Conservation (phyloP, 2,329 filamentous ascomycete species). For the Colletotrichum sp. region DNA sequence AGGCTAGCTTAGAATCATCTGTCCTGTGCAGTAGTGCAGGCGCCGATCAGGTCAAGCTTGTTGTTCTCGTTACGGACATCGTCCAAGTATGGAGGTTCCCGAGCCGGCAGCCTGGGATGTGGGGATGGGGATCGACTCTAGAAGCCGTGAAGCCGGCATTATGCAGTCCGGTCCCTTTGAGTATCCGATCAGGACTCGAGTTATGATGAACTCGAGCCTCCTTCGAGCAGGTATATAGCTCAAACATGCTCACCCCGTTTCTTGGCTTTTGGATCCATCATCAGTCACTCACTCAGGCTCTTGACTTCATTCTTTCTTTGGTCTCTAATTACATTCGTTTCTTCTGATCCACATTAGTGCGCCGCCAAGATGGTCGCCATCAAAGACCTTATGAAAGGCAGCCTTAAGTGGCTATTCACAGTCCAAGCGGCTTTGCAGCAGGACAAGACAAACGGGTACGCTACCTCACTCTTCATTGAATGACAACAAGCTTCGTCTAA, state of each 20-base stretch:
- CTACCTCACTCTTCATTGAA: background rate
- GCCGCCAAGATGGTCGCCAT: constrained; percentile 28
- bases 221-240: constrained; percentile 4
- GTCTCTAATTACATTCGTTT: background rate
- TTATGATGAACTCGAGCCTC: background rate
- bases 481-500: background rate
- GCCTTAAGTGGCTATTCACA: constrained; percentile 24
- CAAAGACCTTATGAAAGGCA: constrained; percentile 9
- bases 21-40: background rate
- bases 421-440: constrained; percentile 31
- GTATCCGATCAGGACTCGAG: background rate
- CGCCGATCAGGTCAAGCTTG: background rate
- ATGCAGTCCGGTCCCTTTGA: background rate
- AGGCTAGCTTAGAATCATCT: background rate
- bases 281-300: background rate
- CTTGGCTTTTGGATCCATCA: background rate
- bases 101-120: background rate
- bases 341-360: background rate
- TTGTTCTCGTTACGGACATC: background rate
- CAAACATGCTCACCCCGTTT: background rate
- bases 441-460: constrained; percentile 43
- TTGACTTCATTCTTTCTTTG: background rate
- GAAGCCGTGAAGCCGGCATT: background rate
- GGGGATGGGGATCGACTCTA: background rate
- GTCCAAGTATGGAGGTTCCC: background rate